Evolutionary conservation across 345 rosid species (phyloP).

Genomic region (Hibiscus mutabilis): DNA sequence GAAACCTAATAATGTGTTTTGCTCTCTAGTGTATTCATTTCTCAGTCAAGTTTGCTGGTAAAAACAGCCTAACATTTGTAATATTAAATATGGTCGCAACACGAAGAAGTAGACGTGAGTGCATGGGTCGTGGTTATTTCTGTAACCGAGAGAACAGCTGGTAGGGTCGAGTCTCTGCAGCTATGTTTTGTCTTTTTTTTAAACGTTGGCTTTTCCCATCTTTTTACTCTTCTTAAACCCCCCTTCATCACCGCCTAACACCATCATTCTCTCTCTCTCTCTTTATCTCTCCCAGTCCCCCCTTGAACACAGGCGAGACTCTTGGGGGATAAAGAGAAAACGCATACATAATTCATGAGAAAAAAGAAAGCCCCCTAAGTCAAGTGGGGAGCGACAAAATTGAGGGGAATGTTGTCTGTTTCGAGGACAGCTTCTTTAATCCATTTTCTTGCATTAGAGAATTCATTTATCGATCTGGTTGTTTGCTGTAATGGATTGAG

Average conservation of each 20-base stretch:
- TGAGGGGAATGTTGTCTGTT: conserved; percentile 98
- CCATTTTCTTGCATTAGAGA: not conserved
- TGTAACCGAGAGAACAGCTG: conserved; percentile 20
- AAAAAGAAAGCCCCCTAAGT: not conserved
- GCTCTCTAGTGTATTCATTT: no score
- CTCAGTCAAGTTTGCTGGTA: no score
- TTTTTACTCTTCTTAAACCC: conserved; percentile 29
- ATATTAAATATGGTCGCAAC: no score
- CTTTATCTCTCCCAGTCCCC: conserved; percentile 3
- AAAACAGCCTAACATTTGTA: no score
- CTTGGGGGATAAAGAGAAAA: conserved; percentile 39
- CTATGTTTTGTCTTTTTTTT: conserved; percentile 9
- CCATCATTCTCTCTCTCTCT: conserved; percentile 22
- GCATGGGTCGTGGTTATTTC: conserved; percentile 62
- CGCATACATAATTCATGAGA: not conserved
- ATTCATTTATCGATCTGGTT: not conserved
- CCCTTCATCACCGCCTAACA: conserved; percentile 1
- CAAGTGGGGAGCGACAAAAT: conserved; percentile 33
- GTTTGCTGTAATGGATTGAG: conserved; percentile 12
- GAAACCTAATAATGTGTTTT: conserved; percentile 1
- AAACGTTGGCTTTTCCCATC: conserved; percentile 29
- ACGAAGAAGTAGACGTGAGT: conserved; percentile 3
- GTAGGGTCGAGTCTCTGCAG: conserved; percentile 34
- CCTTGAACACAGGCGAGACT: conserved; percentile 63
- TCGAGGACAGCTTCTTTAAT: conserved; percentile 58